Base-by-base conservation (phyloP, 371 early-diverging fungal species). In the Phascolomyces articulosus region DNA sequence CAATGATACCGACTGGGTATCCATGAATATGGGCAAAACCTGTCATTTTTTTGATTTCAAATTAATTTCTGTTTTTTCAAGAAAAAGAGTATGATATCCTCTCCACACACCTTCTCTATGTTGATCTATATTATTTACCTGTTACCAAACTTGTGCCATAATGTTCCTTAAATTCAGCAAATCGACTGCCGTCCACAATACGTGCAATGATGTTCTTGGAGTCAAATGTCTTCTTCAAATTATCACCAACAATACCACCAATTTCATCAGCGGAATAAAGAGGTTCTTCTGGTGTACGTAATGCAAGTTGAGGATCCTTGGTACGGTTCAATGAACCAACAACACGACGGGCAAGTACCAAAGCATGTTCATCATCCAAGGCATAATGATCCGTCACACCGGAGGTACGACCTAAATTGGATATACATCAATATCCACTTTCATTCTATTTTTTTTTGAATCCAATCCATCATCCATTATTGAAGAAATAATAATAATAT, bases 381-480 rank as follows among this genome's bases (percentile, higher is more conserved):
- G 99, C 99, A 68, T 91, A 88, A 74, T 98, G 95, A 83, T 98
- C 99, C 13, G 98, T 97, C 24, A 96, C 96, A 66, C 97, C 97
- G 15, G 95, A 95, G 13, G 90, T 92, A 64, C 91, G 87, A 69
- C 80, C 83, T 74, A 67, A 24, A 20, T 40, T 59, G 74, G 10
- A 55, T 26, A 15, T 20, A 8, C n/a, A n/a, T n/a, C n/a, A n/a
- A n/a, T n/a, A 31, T 31, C 31, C 31, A 3, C 31, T 6, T 31
- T 9, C 9, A 31, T 31, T 9, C 9, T 31, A 31, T n/a, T n/a
- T n/a, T n/a, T n/a, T n/a, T n/a, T n/a, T n/a, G n/a, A n/a, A n/a
- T n/a, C n/a, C n/a, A n/a, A n/a, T n/a, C n/a, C n/a, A n/a, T n/a
- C n/a, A n/a, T 18, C 20, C 47, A 13, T 18, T 11, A 44, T 23